A percentile compares a stretch with the other conserved stretches of the same genome.
These are phyloP conservation scores for Plasmodium yoelii DNA, from an alignment of 169 alveolate genomes.

Conservation along the genomic window DNA sequence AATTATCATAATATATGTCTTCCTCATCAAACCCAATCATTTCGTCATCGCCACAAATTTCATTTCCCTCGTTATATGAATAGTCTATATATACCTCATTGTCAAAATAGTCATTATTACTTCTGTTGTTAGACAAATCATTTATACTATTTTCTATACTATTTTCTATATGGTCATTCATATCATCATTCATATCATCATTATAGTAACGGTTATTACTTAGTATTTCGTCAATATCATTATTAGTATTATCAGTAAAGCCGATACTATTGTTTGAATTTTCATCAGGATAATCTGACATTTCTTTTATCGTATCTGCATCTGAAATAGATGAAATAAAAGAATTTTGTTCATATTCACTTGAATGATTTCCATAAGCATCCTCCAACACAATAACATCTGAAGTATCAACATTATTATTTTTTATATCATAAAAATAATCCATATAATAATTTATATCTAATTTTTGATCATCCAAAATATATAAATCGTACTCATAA, in stretches of 20 bases:
- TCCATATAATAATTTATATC: conserved; percentile 55
- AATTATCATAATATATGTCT: neutral
- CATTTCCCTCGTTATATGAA: too few relatives aligned
- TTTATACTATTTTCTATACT: neutral
- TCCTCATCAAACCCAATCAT: neutral
- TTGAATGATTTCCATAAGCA: conserved; percentile 39
- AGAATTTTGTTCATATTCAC: conserved; percentile 54
- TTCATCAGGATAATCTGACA: conserved; percentile 75
- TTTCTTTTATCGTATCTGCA: conserved; percentile 51
- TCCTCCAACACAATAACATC: conserved; percentile 67
- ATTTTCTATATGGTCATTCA: conserved; percentile 12
- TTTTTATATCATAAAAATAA: conserved; percentile 50
- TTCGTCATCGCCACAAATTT: neutral
- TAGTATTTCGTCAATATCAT: neutral
- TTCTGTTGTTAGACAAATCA: conserved; percentile 5
- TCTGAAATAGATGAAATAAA: conserved; percentile 47
- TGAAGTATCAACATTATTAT: conserved; percentile 44
- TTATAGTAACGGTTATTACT: neutral
- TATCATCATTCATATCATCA: neutral
- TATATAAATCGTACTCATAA: conserved; percentile 64
- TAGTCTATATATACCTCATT: neutral
- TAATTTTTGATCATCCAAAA: conserved; percentile 61
- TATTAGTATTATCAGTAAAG: neutral
- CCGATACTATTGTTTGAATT: conserved; percentile 18
- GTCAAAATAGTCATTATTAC: conserved; percentile 3